phyloP scores from a whole-genome alignment of 805 yeast species.

The Saccharomycopsis sp. region DNA sequence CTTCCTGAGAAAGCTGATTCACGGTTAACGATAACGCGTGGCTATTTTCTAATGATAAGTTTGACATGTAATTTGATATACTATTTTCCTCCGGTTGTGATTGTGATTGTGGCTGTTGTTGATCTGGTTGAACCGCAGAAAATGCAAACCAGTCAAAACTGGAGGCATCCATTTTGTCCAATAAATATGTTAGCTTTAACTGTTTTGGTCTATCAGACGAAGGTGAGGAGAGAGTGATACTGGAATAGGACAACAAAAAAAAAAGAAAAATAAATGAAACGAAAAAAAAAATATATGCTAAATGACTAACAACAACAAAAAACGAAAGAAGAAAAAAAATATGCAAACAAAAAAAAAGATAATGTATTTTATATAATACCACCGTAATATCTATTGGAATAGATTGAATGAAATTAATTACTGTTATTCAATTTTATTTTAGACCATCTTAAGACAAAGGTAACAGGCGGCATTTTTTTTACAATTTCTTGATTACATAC shows the following conservation, averaged over 20 bases:
- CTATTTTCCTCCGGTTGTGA: neutral
- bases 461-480: no score
- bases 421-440: no score
- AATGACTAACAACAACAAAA: neutral
- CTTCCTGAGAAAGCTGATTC: constrained; percentile 67
- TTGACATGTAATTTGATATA: neutral
- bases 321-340: neutral
- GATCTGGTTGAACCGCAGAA: constrained; percentile 9
- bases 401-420: no score
- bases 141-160: constrained; percentile 21
- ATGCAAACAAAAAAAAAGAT: neutral
- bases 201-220: no score
- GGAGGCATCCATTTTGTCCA: constrained; percentile 12
- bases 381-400: no score
- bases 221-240: no score
- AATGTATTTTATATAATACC: neutral
- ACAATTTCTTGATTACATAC: no score
- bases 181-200: neutral
- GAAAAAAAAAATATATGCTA: neutral
- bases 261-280: no score
- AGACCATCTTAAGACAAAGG: no score
- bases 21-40: constrained; percentile 45
- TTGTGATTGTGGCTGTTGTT: neutral
- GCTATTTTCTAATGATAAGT: neutral
- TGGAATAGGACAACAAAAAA: no score